Base-by-base conservation (phyloP, 2,329 filamentous ascomycete genomes). In the Metarhizium guizhouense region DNA sequence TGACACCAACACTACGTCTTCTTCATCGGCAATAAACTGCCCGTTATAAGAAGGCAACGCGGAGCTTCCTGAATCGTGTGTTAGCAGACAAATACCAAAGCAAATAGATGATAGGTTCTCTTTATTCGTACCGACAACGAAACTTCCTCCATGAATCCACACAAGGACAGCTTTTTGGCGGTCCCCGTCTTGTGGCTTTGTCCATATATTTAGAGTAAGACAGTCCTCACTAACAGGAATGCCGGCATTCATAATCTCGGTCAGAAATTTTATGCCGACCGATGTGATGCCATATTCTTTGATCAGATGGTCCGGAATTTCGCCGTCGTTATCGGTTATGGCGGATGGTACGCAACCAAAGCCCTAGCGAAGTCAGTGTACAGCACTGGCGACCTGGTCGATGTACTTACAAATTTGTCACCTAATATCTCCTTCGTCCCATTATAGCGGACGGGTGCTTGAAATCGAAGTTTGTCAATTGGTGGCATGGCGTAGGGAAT, bases 191-290 rank as follows among this genome's bases (percentile, higher is more conserved):
- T 68, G 63, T 6, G 67, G 65, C 45, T 67, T 68, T 8, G 69
- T 67, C 71, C 71, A 73, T n/a, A 73, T 61, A 56, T 73, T 73
- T 25, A 72, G 51, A 2, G 63, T 64, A 6, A 73, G 55, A 54
- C 70, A 73, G 53, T 73, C 71, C 55, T 72, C 70, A 51, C 62
- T 62, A 6, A 11, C 16, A 6, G 47, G 47, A 7, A n/a, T 43
- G 8, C 40, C 40, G 16, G 40, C 40, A 43, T 11, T n/a, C 40
- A 43, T 43, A 43, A 11, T 43, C 40, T n/a, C n/a, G n/a, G n/a
- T n/a, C n/a, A n/a, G n/a, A n/a, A n/a, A n/a, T n/a, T n/a, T n/a
- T n/a, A n/a, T n/a, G n/a, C n/a, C n/a, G n/a, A n/a, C n/a, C n/a
- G n/a, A n/a, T n/a, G n/a, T n/a, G n/a, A n/a, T n/a, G n/a, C n/a